These are phyloP conservation scores for Phyllosticta citriasiana DNA, from an alignment of 2,329 filamentous ascomycete species.

Conservation along the genomic window DNA sequence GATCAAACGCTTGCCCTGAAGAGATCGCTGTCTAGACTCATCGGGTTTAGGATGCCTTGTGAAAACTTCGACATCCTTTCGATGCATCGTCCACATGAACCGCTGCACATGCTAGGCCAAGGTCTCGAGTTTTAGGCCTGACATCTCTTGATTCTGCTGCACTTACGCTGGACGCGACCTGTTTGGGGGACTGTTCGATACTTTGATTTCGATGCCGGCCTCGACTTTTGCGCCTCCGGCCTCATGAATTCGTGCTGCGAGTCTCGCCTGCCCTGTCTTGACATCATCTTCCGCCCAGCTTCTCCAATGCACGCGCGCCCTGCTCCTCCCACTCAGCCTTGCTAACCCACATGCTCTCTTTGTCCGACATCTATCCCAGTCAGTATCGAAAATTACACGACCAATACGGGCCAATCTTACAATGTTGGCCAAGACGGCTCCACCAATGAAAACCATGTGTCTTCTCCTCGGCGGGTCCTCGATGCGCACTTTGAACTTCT, in stretches of 20 bases:
- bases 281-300: conserved; percentile 72
- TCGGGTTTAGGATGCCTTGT: not conserved
- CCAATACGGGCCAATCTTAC: conserved; percentile 30
- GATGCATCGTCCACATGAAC: not conserved
- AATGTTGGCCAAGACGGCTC: conserved; percentile 93
- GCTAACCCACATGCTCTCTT: conserved; percentile 97
- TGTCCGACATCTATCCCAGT: conserved; percentile 69
- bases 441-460: conserved; percentile 99
- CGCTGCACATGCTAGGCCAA: not conserved
- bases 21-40: not conserved
- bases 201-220: not conserved
- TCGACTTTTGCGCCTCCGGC: not conserved
- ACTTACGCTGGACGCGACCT: not conserved
- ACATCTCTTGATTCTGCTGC: not conserved
- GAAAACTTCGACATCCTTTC: not conserved
- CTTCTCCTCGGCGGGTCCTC: conserved; percentile 91
- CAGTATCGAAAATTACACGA: conserved; percentile 31
- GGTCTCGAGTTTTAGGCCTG: not conserved
- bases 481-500: conserved; percentile 99
- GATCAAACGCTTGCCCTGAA: not conserved
- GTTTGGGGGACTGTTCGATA: not conserved
- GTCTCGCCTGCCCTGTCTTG: not conserved
- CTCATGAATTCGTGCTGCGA: not conserved
- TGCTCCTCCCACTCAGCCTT: conserved; percentile 97
- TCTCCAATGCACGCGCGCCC: conserved; percentile 73